Evolutionary conservation across 306 rosid genomes (phyloP).

Genomic region (Datisca glomerata): DNA sequence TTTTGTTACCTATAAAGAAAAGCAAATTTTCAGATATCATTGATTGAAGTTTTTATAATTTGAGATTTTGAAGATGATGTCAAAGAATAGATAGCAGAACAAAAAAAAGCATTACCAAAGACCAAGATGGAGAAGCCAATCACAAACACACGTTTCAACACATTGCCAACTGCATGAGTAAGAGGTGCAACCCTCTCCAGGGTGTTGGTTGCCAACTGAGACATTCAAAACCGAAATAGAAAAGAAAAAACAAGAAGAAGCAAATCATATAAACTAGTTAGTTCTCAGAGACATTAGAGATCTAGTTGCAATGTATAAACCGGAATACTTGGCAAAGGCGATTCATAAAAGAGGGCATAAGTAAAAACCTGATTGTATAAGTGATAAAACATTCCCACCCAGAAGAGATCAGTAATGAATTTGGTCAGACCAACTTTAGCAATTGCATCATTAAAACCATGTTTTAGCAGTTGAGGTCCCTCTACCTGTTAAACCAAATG

Average conservation of each 20-base stretch:
- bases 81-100: neutral
- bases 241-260: neutral
- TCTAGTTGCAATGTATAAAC: too few relatives aligned
- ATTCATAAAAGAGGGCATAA: slow-evolving; percentile 2
- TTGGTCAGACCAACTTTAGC: slow-evolving; percentile 77
- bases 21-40: neutral
- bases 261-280: too few relatives aligned
- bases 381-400: slow-evolving; percentile 96
- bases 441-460: slow-evolving; percentile 76
- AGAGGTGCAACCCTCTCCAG: slow-evolving; percentile 98
- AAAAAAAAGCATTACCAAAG: slow-evolving; percentile 42
- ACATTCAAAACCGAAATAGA: slow-evolving; percentile 5
- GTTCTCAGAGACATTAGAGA: too few relatives aligned
- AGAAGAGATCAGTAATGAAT: slow-evolving; percentile 72
- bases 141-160: slow-evolving; percentile 91
- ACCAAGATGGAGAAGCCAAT: slow-evolving; percentile 74
- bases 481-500: slow-evolving; percentile 39
- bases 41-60: neutral
- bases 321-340: too few relatives aligned
- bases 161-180: slow-evolving; percentile 96
- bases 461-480: slow-evolving; percentile 70
- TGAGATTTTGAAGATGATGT: neutral
- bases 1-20: slow-evolving; percentile 64
- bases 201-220: slow-evolving; percentile 87
- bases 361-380: slow-evolving; percentile 83